phyloP scores from a whole-genome alignment of 2,329 filamentous ascomycete species.

The Endoconidiophora laricicola region DNA sequence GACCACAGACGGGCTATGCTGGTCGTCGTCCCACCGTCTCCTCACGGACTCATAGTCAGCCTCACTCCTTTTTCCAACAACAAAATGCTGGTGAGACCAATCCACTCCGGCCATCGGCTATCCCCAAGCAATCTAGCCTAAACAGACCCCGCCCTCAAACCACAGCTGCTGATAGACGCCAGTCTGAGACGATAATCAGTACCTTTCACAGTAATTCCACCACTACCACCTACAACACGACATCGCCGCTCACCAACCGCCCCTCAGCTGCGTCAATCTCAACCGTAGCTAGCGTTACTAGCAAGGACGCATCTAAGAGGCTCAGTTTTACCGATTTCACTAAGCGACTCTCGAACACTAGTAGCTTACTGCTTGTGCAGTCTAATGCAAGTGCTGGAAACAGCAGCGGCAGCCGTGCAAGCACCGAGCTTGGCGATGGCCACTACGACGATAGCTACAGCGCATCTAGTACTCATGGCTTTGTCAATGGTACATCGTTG shows the following conservation, averaged over 20 bases:
- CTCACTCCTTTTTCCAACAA: slow-evolving; percentile 12
- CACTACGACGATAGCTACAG: slow-evolving; percentile 3
- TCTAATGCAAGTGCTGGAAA: slow-evolving; percentile 32
- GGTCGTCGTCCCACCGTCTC: slow-evolving; percentile 11
- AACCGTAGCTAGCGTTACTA: neutral
- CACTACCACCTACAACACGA: neutral
- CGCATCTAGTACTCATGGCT: no score
- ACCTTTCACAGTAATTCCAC: slow-evolving; percentile 17
- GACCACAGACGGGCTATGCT: slow-evolving; percentile 21
- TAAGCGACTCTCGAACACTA: slow-evolving; percentile 43
- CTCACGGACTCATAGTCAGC: slow-evolving; percentile 13
- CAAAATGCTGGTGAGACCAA: slow-evolving; percentile 1
- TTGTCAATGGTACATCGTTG: no score
- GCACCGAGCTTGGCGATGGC: slow-evolving; percentile 7
- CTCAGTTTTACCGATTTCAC: slow-evolving; percentile 46
- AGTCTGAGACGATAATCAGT: slow-evolving; percentile 25
- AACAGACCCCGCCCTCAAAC: slow-evolving; percentile 13
- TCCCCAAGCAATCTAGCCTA: slow-evolving; percentile 5
- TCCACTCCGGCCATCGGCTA: slow-evolving; percentile 10
- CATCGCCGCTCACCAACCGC: neutral
- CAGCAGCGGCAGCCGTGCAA: slow-evolving; percentile 25
- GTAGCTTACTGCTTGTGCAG: slow-evolving; percentile 41
- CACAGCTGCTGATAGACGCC: slow-evolving; percentile 21
- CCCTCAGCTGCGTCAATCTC: neutral
- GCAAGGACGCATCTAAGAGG: slow-evolving; percentile 30